Evolutionary conservation across 352 stramenopile genomes (phyloP), one percentile per base, ranked within the genome.

Genomic region (Pythium pectinolyticum): DNA sequence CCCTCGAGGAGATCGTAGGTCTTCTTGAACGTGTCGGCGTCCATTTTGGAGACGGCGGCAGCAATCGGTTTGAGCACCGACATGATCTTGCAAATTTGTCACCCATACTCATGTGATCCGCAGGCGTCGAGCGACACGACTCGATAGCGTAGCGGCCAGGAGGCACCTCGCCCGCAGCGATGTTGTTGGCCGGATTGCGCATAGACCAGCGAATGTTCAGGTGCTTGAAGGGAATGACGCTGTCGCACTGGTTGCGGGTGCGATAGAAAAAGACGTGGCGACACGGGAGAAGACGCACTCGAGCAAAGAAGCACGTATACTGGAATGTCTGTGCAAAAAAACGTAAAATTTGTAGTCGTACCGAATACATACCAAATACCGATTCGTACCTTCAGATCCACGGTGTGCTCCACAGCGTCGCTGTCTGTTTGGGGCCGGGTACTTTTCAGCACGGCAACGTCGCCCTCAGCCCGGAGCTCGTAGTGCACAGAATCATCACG

Each of bases 251-350:
- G n/a, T 65, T 65, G 57, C 20, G 22, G 10, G 3, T 48, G n/a
- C 37, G 15, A 48, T 51, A 65, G 46, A 58, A 64, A 6, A 50
- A 51, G 2, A 51, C 57, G 28, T 65, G 57, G 0, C 46, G 20
- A 20, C 57, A 65, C 20, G 57, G 57, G 6, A 65, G 48, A 5
- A 65, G 20, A 6, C 57, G 47, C 0, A 65, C 27, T 58, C 58
- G 57, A 0, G 48, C 24, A n/a, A 65, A 65, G 6, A 58, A 46
- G 24, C 57, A 65, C 2, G 47, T 58, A 20, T 45, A 56, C 19
- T 34, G 10, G 24, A n/a, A 63, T 17, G 24, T 50, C 56, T 63
- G 24, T 37, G 15, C n/a, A 24, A 3, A 43, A 3, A 25, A n/a
- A n/a, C n/a, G n/a, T n/a, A n/a, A n/a, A n/a, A n/a, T n/a, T n/a